Evolutionary conservation across 2,329 filamentous ascomycete species (phyloP).

Genomic region (Talaromyces sp.): DNA sequence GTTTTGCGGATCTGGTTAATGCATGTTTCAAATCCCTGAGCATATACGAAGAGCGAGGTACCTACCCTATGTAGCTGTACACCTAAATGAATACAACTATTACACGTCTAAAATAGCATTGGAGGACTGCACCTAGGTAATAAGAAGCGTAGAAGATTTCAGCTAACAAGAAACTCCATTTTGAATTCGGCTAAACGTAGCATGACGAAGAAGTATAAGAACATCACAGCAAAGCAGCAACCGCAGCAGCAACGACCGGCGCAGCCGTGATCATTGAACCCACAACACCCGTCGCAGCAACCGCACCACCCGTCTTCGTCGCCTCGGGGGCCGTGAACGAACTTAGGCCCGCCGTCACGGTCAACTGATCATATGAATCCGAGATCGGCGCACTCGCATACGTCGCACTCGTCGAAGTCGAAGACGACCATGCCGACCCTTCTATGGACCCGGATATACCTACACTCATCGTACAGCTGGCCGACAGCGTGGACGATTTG

Average conservation of each 20-base stretch:
- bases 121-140: neutral
- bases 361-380: conserved; percentile 17
- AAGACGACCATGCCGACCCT: conserved; percentile 8
- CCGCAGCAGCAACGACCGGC: conserved; percentile 25
- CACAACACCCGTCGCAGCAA: conserved; percentile 17
- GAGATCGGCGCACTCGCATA: conserved; percentile 3
- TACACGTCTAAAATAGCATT: neutral
- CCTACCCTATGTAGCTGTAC: neutral
- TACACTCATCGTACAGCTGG: conserved; percentile 23
- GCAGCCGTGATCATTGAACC: conserved; percentile 25
- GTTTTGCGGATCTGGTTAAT: neutral
- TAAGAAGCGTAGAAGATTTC: neutral
- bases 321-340: conserved; percentile 21
- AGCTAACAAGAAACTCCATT: neutral
- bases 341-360: conserved; percentile 23
- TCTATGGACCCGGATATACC: conserved; percentile 14
- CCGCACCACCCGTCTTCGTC: conserved; percentile 23
- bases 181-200: neutral
- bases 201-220: neutral
- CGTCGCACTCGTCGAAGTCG: conserved; percentile 5
- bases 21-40: neutral
- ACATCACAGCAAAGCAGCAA: conserved; percentile 21
- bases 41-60: neutral
- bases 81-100: neutral
- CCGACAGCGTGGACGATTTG: conserved; percentile 19